A percentile compares a stretch with the other conserved stretches of the same genome.
These are phyloP conservation scores for Alternaria triticina DNA, from an alignment of 2,329 filamentous ascomycete species.

Conservation along the genomic window DNA sequence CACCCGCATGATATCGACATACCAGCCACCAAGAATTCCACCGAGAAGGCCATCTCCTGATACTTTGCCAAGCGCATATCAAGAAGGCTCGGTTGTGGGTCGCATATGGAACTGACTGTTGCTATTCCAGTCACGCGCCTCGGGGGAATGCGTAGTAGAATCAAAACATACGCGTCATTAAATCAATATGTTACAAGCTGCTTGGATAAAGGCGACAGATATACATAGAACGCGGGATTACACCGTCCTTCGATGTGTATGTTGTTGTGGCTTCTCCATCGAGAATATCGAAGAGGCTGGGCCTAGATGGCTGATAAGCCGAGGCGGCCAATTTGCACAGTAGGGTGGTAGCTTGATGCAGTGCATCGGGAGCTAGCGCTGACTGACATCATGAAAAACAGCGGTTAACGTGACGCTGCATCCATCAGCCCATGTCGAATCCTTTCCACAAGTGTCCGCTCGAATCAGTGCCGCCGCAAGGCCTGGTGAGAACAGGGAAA, in stretches of 20 bases:
- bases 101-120: background rate
- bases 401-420: conserved; percentile 32
- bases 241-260: background rate
- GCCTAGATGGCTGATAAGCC: conserved; percentile 21
- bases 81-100: background rate
- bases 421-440: conserved; percentile 46
- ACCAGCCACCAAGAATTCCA: background rate
- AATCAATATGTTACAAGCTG: background rate
- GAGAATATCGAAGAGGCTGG: conserved; percentile 8
- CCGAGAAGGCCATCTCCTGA: background rate
- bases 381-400: conserved; percentile 39
- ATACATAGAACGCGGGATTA: background rate
- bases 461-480: conserved; percentile 35
- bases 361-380: conserved; percentile 28
- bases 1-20: background rate
- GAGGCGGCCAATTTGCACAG: conserved; percentile 22
- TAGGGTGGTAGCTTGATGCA: conserved; percentile 17
- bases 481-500: conserved; percentile 33
- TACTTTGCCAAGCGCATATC: background rate
- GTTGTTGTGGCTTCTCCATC: background rate
- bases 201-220: background rate
- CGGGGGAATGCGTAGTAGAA: background rate
- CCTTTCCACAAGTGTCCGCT: conserved; percentile 36
- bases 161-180: background rate
- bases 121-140: background rate